Evolutionary conservation across 192 early-diverging fungal genomes (phyloP).

Genomic region (Chytriomyces confervae): DNA sequence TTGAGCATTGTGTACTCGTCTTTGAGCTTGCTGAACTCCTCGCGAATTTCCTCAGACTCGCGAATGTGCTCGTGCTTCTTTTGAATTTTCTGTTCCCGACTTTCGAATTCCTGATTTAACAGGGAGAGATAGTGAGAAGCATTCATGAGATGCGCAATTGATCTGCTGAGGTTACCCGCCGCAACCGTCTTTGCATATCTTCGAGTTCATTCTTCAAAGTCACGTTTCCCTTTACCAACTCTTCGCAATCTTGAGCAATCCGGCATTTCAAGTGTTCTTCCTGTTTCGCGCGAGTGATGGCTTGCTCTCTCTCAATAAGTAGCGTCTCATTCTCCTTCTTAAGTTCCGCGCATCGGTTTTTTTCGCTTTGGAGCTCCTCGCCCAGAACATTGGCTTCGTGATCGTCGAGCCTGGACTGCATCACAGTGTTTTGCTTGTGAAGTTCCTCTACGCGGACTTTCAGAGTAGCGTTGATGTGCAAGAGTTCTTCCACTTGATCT

Average conservation of each 20-base stretch:
- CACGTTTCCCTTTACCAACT: conserved; percentile 47
- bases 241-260: conserved; percentile 45
- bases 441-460: conserved; percentile 45
- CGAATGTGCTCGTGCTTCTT: conserved; percentile 37
- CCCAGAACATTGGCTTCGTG: conserved; percentile 29
- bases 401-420: conserved; percentile 38
- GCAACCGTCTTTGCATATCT: conserved; percentile 38
- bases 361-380: conserved; percentile 35
- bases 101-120: conserved; percentile 39
- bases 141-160: no score
- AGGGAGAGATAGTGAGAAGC: background rate
- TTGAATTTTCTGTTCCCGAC: conserved; percentile 28
- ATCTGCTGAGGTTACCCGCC: conserved; percentile 21
- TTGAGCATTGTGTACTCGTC: conserved; percentile 50
- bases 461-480: conserved; percentile 48
- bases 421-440: conserved; percentile 33
- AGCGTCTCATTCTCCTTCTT: conserved; percentile 34
- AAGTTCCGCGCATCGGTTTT: conserved; percentile 18
- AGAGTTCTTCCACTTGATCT: conserved; percentile 54
- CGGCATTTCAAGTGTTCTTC: conserved; percentile 45
- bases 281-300: conserved; percentile 40
- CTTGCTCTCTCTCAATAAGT: conserved; percentile 35
- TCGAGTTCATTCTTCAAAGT: conserved; percentile 43
- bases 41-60: conserved; percentile 34
- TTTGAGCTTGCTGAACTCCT: conserved; percentile 39